Evolutionary conservation across 768 basidiomycete genomes (phyloP), one percentile per base, ranked within the genome.

Genomic region (Candolleomyces aberdarensis): DNA sequence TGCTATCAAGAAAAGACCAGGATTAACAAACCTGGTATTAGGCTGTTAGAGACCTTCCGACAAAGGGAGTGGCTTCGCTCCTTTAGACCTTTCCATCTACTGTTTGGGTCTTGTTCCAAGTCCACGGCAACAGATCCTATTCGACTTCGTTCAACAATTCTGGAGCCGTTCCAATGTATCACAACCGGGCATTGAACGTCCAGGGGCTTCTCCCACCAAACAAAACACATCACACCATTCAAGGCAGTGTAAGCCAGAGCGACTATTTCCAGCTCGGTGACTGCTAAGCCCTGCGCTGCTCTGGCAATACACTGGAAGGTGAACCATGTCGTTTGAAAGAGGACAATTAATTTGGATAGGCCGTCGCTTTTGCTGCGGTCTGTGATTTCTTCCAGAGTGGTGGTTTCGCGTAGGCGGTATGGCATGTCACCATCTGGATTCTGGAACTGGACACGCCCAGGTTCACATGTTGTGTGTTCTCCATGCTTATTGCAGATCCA

Each of bases 171-270:
- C 26, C 26, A 26, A 26, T 26, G 26, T 26, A 26, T 26, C 26
- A 26, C 26, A 26, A 26, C 26, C 26, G 26, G 26, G 26, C 26
- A 26, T 26, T 26, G 26, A 26, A 26, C 26, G 26, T 26, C 26
- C n/a, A 65, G 63, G 1, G 67, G 65, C 40, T 68, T 67, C 13
- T 65, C 22, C 63, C 60, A 64, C 62, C 63, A 66, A 41, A 67
- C 20, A n/a, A 47, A 13, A 20, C 62, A 67, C 32, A 61, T 57
- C 46, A 60, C 56, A 29, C 59, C 31, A 46, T 62, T 62, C 17
- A 65, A 50, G 3, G 56, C n/a, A 17, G 64, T 56, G 57, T 65
- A 65, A 15, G 61, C 63, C 36, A 63, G 47, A 3, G 68, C 64
- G 39, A 60, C 55, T 2, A 66, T 2, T 43, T 70, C 67, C 13